These are phyloP conservation scores for Kwoniella shandongensis DNA, from an alignment of 768 basidiomycete species.

Conservation along the genomic window DNA sequence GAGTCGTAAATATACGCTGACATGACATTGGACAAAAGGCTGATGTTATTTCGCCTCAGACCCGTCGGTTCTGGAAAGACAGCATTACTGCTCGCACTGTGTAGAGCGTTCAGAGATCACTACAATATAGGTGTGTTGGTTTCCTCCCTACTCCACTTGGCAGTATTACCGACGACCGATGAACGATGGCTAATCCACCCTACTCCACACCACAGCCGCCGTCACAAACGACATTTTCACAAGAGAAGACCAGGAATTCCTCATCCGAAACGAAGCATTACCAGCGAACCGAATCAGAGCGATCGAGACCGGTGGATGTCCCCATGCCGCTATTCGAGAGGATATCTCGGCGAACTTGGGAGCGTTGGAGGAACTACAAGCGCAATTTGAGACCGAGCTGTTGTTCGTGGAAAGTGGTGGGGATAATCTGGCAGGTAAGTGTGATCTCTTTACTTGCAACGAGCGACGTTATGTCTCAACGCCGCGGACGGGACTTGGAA, in stretches of 20 bases:
- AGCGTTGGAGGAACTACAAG: constrained; percentile 89
- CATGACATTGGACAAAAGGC: neutral
- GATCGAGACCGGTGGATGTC: constrained; percentile 95
- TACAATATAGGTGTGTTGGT: constrained; percentile 79
- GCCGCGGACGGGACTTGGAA: too few relatives aligned
- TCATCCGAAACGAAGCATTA: constrained; percentile 88
- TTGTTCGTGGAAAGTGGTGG: constrained; percentile 95
- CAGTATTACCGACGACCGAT: too few relatives aligned
- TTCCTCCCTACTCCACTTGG: too few relatives aligned
- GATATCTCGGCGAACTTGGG: constrained; percentile 97
- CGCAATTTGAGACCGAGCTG: constrained; percentile 82
- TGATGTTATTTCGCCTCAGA: constrained; percentile 57
- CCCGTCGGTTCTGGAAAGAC: constrained; percentile 99
- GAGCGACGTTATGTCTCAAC: too few relatives aligned
- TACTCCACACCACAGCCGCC: constrained; percentile 61
- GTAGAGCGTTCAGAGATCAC: constrained; percentile 71
- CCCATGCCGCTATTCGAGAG: constrained; percentile 96
- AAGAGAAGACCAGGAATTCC: constrained; percentile 95
- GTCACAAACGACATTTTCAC: constrained; percentile 99
- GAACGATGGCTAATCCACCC: too few relatives aligned
- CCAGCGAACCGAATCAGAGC: constrained; percentile 80
- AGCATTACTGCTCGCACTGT: constrained; percentile 85
- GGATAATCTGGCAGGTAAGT: constrained; percentile 76
- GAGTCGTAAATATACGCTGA: constrained; percentile 42
- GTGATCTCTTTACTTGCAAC: neutral